phyloP scores from a whole-genome alignment of 495 filamentous ascomycete species.

The Aspergillus cavernicola region DNA sequence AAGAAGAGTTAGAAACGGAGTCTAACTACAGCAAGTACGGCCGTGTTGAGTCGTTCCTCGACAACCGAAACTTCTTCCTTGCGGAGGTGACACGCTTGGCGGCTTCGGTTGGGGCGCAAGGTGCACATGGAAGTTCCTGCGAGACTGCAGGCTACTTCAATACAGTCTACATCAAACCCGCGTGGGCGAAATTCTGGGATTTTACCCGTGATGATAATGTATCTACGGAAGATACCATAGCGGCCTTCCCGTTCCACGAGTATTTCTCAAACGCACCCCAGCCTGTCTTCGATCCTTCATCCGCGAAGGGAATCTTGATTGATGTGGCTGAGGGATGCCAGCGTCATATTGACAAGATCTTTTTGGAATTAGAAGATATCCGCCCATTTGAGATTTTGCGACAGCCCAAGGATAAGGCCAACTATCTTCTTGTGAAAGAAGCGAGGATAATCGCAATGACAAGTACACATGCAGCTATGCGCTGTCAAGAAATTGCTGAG shows the following conservation, averaged over 20 bases:
- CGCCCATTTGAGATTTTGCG: constrained; percentile 92
- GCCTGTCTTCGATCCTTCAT: constrained; percentile 67
- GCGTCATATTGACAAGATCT: constrained; percentile 85
- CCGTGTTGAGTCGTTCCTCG: constrained; percentile 91
- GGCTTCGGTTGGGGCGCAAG: constrained; percentile 74
- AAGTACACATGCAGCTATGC: constrained; percentile 97
- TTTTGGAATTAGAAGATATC: constrained; percentile 89
- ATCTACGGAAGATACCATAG: constrained; percentile 57
- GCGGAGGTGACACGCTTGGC: constrained; percentile 85
- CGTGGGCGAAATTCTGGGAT: constrained; percentile 84
- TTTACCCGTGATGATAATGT: constrained; percentile 45
- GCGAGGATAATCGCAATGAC: constrained; percentile 98
- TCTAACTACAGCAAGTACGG: constrained; percentile 91
- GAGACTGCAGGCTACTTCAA: constrained; percentile 98
- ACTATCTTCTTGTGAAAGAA: constrained; percentile 92
- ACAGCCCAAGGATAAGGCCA: constrained; percentile 82
- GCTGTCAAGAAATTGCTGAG: constrained; percentile 81
- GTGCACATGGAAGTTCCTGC: constrained; percentile 89
- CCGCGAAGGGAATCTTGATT: constrained; percentile 61
- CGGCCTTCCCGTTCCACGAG: constrained; percentile 82
- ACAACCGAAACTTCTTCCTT: constrained; percentile 75
- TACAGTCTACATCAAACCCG: constrained; percentile 80
- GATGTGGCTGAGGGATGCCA: constrained; percentile 86
- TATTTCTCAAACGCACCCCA: constrained; percentile 89
- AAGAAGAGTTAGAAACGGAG: constrained; percentile 87